Conservation (phyloP, 1,139 yeast species). For the Saccharomyces hybrid region DNA sequence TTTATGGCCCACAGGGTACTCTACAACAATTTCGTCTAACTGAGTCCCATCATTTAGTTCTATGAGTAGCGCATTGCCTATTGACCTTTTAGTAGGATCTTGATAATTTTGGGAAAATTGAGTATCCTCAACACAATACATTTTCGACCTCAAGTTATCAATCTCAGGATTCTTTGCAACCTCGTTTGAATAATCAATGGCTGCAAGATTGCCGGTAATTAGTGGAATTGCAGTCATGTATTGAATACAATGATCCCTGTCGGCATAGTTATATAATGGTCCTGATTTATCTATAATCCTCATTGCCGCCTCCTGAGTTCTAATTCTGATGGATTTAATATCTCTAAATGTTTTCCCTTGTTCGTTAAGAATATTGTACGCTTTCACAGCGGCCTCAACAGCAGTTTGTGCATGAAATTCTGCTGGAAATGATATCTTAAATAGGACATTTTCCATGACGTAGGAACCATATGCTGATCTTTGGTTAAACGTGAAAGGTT, state of each 20-base stretch:
- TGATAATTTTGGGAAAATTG: slow-evolving; percentile 46
- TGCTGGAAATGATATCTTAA: slow-evolving; percentile 58
- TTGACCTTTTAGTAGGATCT: slow-evolving; percentile 49
- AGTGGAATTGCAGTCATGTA: slow-evolving; percentile 54
- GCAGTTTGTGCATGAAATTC: slow-evolving; percentile 64
- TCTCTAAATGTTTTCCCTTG: slow-evolving; percentile 42
- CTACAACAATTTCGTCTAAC: slow-evolving; percentile 46
- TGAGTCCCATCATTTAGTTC: slow-evolving; percentile 48
- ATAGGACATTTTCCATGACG: slow-evolving; percentile 56
- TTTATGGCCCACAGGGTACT: slow-evolving; percentile 53
- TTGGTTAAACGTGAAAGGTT: slow-evolving; percentile 44
- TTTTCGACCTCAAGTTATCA: slow-evolving; percentile 45
- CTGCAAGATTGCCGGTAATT: slow-evolving; percentile 47
- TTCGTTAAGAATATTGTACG: slow-evolving; percentile 34
- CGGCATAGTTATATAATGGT: slow-evolving; percentile 53
- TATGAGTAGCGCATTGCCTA: slow-evolving; percentile 46
- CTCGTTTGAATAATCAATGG: slow-evolving; percentile 48
- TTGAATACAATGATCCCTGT: slow-evolving; percentile 56
- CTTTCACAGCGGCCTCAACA: slow-evolving; percentile 47
- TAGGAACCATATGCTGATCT: slow-evolving; percentile 44
- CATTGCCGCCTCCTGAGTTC: slow-evolving; percentile 55
- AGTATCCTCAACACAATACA: slow-evolving; percentile 46
- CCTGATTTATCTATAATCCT: slow-evolving; percentile 52
- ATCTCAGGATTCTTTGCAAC: slow-evolving; percentile 46
- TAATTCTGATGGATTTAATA: slow-evolving; percentile 42